Conservation (phyloP, 495 filamentous ascomycete genomes). For the Xylaria palmicola region DNA sequence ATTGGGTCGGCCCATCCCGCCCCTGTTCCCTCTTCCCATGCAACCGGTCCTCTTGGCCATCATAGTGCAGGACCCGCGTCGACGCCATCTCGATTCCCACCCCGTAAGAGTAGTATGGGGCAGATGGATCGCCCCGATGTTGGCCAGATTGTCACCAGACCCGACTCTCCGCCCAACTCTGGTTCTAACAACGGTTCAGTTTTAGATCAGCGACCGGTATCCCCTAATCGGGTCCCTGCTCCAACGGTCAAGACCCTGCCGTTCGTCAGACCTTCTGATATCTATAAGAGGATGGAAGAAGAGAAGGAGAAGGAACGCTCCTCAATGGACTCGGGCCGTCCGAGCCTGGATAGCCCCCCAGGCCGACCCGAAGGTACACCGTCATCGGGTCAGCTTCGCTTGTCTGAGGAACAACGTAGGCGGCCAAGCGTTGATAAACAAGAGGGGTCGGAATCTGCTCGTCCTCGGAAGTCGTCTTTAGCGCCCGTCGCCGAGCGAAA, state of each 20-base stretch:
- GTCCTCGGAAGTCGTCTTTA: constrained; percentile 39
- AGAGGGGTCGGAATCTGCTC: constrained; percentile 31
- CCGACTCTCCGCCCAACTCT: constrained; percentile 24
- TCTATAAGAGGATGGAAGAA: constrained; percentile 72
- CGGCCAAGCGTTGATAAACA: constrained; percentile 27
- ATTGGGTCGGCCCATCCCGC: constrained; percentile 5
- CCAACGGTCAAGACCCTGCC: constrained; percentile 50
- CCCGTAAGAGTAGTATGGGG: constrained; percentile 61
- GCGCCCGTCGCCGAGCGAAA: constrained; percentile 57
- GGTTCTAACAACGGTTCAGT: constrained; percentile 30
- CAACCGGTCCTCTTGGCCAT: constrained; percentile 20
- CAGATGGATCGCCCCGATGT: constrained; percentile 37
- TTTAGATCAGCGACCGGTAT: constrained; percentile 33
- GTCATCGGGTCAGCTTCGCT: constrained; percentile 9
- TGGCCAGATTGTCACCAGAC: constrained; percentile 21
- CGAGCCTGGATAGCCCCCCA: constrained; percentile 42
- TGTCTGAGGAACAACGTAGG: constrained; percentile 19
- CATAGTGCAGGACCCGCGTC: constrained; percentile 26
- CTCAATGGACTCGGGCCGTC: constrained; percentile 51
- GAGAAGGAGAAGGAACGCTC: constrained; percentile 58
- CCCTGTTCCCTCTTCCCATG: constrained; percentile 3
- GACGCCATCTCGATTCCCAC: constrained; percentile 46
- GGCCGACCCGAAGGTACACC: constrained; percentile 13
- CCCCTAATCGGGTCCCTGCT: constrained; percentile 28
- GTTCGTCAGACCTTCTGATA: constrained; percentile 74